phyloP scores from a whole-genome alignment of 2,329 filamentous ascomycete species.

The Pyrenochaeta sp. region DNA sequence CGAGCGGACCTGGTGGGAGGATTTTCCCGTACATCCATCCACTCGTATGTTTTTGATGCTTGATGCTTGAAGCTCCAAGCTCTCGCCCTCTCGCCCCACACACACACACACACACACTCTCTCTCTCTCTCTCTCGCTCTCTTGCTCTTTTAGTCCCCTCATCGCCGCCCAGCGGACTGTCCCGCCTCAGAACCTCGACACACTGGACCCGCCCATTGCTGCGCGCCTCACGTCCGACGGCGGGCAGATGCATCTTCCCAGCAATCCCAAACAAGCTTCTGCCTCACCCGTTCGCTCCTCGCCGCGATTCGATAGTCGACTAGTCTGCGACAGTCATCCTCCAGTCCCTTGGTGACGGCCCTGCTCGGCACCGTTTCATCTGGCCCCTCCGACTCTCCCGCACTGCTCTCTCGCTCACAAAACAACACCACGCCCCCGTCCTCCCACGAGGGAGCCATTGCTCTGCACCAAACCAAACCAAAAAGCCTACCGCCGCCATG shows the following conservation, averaged over 20 bases:
- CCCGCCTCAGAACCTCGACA: not conserved
- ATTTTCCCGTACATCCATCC: too few relatives aligned
- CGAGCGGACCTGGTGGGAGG: too few relatives aligned
- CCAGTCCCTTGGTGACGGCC: constrained; percentile 24
- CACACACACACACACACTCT: too few relatives aligned
- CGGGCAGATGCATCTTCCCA: constrained; percentile 13
- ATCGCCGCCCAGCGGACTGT: too few relatives aligned
- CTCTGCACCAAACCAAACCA: constrained; percentile 5
- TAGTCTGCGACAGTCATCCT: constrained; percentile 39
- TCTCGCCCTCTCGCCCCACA: not conserved
- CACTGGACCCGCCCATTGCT: constrained; percentile 2
- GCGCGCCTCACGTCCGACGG: constrained; percentile 1
- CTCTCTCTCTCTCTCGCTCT: too few relatives aligned
- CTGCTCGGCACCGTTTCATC: constrained; percentile 43
- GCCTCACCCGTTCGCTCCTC: constrained; percentile 20
- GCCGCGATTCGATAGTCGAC: constrained; percentile 29
- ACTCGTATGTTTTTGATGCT: too few relatives aligned
- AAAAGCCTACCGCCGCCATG: constrained; percentile 43
- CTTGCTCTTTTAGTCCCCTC: not conserved
- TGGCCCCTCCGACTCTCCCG: constrained; percentile 23
- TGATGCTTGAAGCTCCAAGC: not conserved
- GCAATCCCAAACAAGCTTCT: constrained; percentile 32
- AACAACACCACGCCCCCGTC: constrained; percentile 28
- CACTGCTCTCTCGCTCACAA: constrained; percentile 25
- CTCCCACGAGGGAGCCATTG: constrained; percentile 22